Base-by-base conservation (phyloP, 2,329 filamentous ascomycete genomes). In the Elsinoe arachidis region DNA sequence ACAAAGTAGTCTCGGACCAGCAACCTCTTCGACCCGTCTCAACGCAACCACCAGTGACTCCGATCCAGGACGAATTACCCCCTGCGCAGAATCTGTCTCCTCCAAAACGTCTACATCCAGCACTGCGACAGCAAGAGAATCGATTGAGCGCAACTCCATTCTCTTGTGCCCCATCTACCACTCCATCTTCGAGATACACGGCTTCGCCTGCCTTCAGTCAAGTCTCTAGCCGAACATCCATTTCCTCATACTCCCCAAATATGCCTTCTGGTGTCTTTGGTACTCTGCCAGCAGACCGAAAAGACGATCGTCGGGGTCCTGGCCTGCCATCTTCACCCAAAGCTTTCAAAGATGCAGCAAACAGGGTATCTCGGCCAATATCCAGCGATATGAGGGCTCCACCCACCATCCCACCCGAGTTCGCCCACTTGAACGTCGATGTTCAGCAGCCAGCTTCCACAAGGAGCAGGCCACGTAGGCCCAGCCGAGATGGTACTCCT, bases 151-250 rank as follows among this genome's bases (percentile, higher is more conserved):
- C 33, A 14, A 49, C 54, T 12, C 54, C 43, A 33, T 44, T 47
- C 39, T 46, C 54, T 15, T 83, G 85, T 69, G 80, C 77, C 2
- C 78, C 84, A 55, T 89, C 86, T 60, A 82, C 77, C 21, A 90
- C 86, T 59, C 86, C 87, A 37, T 90, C 87, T 3, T 90, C 87
- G 1, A 78, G 84, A 60, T 90, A 87, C 65, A 88, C 86, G 1
- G 87, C 83, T 57, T 90, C 87, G 1, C 82, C 54, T 21, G 54
- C 85, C 4, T 90, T 89, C 70, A 90, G 87, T 66, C 80, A 87
- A 61, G 86, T 87, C 59, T 90, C 87, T 0, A 90, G 87, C 2
- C 87, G 87, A 5, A 90, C 86, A 3, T 90, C 87, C 9, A 84
- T 87, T 61, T 86, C 84, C 6, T 90, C 87, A 1, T 85, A 86